These are phyloP conservation scores for Tephrocybe sp. DNA, from an alignment of 768 basidiomycete genomes.

Conservation along the genomic window DNA sequence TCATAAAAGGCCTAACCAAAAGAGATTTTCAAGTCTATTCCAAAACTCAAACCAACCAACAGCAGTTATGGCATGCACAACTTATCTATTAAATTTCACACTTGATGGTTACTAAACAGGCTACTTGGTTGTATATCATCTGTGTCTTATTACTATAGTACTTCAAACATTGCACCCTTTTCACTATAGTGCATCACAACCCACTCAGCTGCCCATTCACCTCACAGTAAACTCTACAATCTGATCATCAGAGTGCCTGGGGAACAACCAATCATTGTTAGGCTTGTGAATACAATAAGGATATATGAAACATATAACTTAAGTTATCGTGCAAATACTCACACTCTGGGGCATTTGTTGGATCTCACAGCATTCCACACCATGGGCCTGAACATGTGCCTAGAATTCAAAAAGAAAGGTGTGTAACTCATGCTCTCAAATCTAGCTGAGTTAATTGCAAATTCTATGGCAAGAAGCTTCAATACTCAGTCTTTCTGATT, in stretches of 20 bases:
- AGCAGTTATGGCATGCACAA: too few species aligned
- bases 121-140: too few species aligned
- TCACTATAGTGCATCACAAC: too few species aligned
- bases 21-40: too few species aligned
- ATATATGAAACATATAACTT: background rate
- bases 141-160: too few species aligned
- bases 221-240: background rate
- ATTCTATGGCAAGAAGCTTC: background rate
- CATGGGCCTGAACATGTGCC: background rate
- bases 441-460: background rate
- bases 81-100: too few species aligned
- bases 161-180: too few species aligned
- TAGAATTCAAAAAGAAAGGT: background rate
- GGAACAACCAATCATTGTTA: background rate
- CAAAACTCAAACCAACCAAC: too few species aligned
- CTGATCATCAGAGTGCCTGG: background rate
- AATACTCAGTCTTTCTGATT: background rate
- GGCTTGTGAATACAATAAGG: background rate
- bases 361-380: background rate
- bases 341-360: background rate
- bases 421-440: background rate
- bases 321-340: background rate
- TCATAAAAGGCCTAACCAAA: too few species aligned
- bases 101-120: too few species aligned
- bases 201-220: background rate